A percentile compares a stretch with the other conserved stretches of the same genome.
Conservation (phyloP, 2,329 filamentous ascomycete genomes). For the Tympanopsis confertula region DNA sequence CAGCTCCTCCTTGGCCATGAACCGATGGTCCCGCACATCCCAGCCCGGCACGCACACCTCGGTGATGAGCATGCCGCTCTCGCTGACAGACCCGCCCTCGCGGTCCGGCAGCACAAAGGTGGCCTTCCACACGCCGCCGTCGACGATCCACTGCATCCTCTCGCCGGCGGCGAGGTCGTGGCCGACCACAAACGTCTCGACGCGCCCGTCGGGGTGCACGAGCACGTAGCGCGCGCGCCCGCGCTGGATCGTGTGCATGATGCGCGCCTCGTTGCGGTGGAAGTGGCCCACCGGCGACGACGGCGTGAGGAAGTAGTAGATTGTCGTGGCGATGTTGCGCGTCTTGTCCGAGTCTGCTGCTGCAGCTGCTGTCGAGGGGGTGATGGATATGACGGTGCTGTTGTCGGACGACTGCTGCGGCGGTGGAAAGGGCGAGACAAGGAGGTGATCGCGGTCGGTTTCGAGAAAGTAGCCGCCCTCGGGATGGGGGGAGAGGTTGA, state of each 20-base stretch:
- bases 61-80: conserved; percentile 47
- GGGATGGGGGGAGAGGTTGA: conserved; percentile 40
- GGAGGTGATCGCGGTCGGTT: conserved; percentile 40
- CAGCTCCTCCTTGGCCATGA: conserved; percentile 39
- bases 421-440: conserved; percentile 43
- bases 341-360: conserved; percentile 29
- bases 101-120: conserved; percentile 42
- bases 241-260: conserved; percentile 53
- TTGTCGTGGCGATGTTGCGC: conserved; percentile 38
- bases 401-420: conserved; percentile 20
- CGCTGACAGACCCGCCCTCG: conserved; percentile 17
- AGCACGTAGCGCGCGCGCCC: conserved; percentile 54
- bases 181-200: conserved; percentile 58
- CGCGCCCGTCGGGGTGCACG: conserved; percentile 41
- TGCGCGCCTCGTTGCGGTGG: conserved; percentile 49
- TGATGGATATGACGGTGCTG: conserved; percentile 17
- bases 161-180: conserved; percentile 44
- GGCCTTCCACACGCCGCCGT: conserved; percentile 56
- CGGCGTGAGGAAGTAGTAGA: conserved; percentile 54
- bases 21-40: conserved; percentile 57
- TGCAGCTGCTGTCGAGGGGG: conserved; percentile 18
- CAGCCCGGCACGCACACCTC: conserved; percentile 61
- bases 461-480: conserved; percentile 56
- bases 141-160: conserved; percentile 56
- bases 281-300: conserved; percentile 42